These are phyloP conservation scores for Quercus phellos DNA, from an alignment of 331 rosid genomes.

Conservation along the genomic window DNA sequence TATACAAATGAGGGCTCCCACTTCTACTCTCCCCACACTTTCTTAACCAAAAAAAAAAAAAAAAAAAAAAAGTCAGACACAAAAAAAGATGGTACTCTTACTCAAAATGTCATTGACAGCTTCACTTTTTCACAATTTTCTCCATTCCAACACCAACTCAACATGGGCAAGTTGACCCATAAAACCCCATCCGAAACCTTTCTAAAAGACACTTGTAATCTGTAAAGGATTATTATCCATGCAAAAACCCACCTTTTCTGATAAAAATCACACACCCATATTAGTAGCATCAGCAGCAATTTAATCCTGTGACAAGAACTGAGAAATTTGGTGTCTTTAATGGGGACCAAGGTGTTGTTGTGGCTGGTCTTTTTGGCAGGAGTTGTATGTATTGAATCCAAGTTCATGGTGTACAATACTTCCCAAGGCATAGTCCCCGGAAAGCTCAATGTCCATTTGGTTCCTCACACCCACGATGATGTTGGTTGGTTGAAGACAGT, in stretches of 20 bases:
- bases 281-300: neutral
- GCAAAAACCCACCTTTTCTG: neutral
- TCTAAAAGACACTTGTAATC: neutral
- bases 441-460: constrained; percentile 87
- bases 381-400: constrained; percentile 33
- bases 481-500: constrained; percentile 98
- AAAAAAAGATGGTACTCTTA: no score
- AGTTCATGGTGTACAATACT: constrained; percentile 60
- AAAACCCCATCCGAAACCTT: neutral
- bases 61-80: no score
- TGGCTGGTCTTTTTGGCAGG: neutral
- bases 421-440: constrained; percentile 50
- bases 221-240: neutral
- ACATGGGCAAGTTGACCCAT: no score
- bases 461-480: constrained; percentile 83
- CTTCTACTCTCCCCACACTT: no score
- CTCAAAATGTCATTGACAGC: no score
- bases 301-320: neutral
- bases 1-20: no score
- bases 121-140: no score
- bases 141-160: no score
- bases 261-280: neutral
- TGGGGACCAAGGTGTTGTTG: neutral
- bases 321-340: neutral
- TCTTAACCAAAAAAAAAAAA: no score